These are phyloP conservation scores for Boletales sp. DNA, from an alignment of 768 basidiomycete genomes.

Conservation along the genomic window DNA sequence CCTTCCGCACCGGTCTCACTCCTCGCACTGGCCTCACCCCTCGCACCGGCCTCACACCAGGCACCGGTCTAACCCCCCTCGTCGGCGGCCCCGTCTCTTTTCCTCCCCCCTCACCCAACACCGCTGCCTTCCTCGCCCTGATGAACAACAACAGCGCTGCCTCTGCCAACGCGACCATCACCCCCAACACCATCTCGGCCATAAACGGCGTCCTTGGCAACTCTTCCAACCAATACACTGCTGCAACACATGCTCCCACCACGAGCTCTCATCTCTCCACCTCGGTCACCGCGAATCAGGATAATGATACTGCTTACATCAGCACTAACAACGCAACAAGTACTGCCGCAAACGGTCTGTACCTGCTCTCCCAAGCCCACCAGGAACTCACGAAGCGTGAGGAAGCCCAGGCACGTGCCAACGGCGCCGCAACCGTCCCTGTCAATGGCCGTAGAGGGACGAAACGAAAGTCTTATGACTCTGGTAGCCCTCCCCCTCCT, in stretches of 20 bases:
- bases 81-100: conserved; percentile 72
- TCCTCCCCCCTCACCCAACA: conserved; percentile 83
- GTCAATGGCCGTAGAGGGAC: conserved; percentile 45
- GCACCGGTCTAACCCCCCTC: conserved; percentile 76
- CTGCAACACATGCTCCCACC: conserved; percentile 30
- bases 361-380: conserved; percentile 90
- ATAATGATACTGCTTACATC: conserved; percentile 32
- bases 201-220: conserved; percentile 73
- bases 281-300: conserved; percentile 33
- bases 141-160: conserved; percentile 57
- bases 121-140: conserved; percentile 89
- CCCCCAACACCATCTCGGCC: conserved; percentile 53
- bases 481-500: conserved; percentile 34
- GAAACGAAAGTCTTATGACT: conserved; percentile 68
- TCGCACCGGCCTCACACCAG: conserved; percentile 75
- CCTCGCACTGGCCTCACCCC: conserved; percentile 84
- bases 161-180: conserved; percentile 46
- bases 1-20: conserved; percentile 84
- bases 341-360: conserved; percentile 87
- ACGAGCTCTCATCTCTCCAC: conserved; percentile 35
- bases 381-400: conserved; percentile 97
- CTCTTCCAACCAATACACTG: conserved; percentile 22
- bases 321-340: conserved; percentile 57
- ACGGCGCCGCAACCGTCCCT: conserved; percentile 32
- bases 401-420: conserved; percentile 68